Base-by-base conservation (phyloP, 805 yeast genomes). In the Sporopachydermia quercuum region DNA sequence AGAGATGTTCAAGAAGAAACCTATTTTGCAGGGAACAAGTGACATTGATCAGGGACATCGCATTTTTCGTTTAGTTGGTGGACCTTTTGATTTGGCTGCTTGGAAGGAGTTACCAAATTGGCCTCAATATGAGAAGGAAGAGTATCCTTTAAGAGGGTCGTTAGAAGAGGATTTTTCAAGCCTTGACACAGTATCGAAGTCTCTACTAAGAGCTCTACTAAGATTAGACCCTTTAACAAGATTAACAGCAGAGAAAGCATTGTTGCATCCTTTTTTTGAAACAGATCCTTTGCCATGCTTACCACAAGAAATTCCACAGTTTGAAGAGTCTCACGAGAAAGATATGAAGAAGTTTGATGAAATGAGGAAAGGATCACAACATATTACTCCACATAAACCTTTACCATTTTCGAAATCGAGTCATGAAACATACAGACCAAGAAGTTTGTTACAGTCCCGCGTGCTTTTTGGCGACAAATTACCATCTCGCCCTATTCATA, bases 301-400 rank as follows among this genome's bases (percentile, higher is more conserved):
- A 11, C 72, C 76, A 0, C 51, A 51, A 4, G 71, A 69, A 15
- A 59, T 86, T n/a, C 80, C 85, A 3, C 68, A 68, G 18, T 80
- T 79, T 47, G 87, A 80, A 47, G 94, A 87, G 46, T 74, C 94
- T 45, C 96, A 91, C 55, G 97, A 89, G 56, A 70, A 86, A 17
- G 96, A 85, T 57, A 73, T 73, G 37, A 73, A 74, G 45, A 64
- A 74, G 46, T 66, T 70, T 59, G 67, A 66, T 55, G 62, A 62
- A 53, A 8, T 23, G 30, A 8, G 30, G 30, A 23, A 23, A n/a
- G n/a, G 30, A 8, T 8, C 30, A 23, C 30, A 23, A 23, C 30
- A 8, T 23, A 8, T n/a, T 8, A n/a, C 13, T 8, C 8, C 13
- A 8, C 30, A 23, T 23, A 23, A 23, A 23, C 30, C 30, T 23